These are phyloP conservation scores for Xylaria curta DNA, from an alignment of 495 filamentous ascomycete species.

Conservation along the genomic window DNA sequence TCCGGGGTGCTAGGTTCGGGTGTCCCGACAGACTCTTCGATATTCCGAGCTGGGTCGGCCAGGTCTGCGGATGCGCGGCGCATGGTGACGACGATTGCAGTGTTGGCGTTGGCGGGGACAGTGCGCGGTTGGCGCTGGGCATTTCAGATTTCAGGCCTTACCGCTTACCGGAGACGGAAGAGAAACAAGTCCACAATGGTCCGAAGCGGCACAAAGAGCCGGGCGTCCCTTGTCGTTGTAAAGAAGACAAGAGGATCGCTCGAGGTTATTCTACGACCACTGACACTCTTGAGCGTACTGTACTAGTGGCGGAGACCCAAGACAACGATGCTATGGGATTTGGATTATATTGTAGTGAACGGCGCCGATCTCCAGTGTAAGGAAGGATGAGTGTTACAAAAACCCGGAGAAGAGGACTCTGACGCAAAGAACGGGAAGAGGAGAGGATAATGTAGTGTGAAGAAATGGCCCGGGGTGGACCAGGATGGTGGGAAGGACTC, in stretches of 20 bases:
- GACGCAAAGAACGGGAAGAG: background rate
- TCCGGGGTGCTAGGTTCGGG: constrained; percentile 44
- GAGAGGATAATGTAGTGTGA: background rate
- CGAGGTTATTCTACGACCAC: constrained; percentile 1
- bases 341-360: background rate
- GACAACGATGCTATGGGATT: background rate
- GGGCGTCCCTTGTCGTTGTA: constrained; percentile 13
- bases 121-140: constrained; percentile 22
- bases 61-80: constrained; percentile 51
- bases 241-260: background rate
- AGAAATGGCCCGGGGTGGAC: background rate
- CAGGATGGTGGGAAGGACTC: constrained; percentile 3
- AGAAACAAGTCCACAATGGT: constrained; percentile 3
- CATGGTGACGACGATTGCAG: constrained; percentile 41
- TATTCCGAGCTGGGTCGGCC: constrained; percentile 51
- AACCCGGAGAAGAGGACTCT: background rate
- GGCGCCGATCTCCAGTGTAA: background rate
- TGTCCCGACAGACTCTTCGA: constrained; percentile 51
- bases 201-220: constrained; percentile 20
- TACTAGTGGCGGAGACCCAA: background rate
- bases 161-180: constrained; percentile 25
- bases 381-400: background rate
- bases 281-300: background rate
- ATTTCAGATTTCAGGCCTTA: constrained; percentile 24
- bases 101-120: constrained; percentile 25